phyloP scores from a whole-genome alignment of 352 stramenopile species.

The Phytophthora cactorum region DNA sequence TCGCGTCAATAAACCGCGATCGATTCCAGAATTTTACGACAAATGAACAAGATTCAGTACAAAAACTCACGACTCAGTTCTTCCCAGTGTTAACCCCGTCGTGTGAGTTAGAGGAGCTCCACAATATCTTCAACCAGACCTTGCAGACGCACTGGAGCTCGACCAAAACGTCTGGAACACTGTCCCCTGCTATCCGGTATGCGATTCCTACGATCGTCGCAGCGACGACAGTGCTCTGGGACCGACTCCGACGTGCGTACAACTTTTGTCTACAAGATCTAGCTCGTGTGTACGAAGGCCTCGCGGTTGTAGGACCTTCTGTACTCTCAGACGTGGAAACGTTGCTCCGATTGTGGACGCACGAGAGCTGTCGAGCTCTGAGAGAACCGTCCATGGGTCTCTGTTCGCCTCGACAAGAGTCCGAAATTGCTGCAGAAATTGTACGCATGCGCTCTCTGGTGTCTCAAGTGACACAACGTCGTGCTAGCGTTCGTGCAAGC shows the following conservation, averaged over 20 bases:
- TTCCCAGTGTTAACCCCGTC: constrained; percentile 41
- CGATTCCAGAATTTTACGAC: background rate
- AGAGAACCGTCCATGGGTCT: constrained; percentile 29
- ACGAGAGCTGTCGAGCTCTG: constrained; percentile 54
- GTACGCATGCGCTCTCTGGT: constrained; percentile 21
- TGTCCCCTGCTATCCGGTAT: constrained; percentile 27
- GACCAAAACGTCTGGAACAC: background rate
- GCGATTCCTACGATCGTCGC: constrained; percentile 40
- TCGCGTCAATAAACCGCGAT: constrained; percentile 34
- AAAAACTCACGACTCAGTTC: constrained; percentile 33
- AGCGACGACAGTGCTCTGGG: constrained; percentile 60
- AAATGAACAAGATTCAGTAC: constrained; percentile 14
- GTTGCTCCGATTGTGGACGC: constrained; percentile 53
- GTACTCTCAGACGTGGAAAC: constrained; percentile 51
- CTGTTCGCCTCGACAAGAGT: constrained; percentile 12
- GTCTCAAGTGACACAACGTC: constrained; percentile 26
- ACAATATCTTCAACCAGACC: constrained; percentile 41
- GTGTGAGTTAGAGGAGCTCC: constrained; percentile 33
- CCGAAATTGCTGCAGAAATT: constrained; percentile 19
- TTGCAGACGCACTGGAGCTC: constrained; percentile 21
- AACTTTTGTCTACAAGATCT: constrained; percentile 60
- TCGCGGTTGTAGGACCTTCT: constrained; percentile 44
- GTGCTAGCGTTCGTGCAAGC: constrained; percentile 37
- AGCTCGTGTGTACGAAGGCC: constrained; percentile 50
- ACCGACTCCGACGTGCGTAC: constrained; percentile 38